A percentile compares a stretch with the other conserved stretches of the same genome.
Conservation (phyloP, 805 yeast genomes). For the Kockiozyma suomiensis region DNA sequence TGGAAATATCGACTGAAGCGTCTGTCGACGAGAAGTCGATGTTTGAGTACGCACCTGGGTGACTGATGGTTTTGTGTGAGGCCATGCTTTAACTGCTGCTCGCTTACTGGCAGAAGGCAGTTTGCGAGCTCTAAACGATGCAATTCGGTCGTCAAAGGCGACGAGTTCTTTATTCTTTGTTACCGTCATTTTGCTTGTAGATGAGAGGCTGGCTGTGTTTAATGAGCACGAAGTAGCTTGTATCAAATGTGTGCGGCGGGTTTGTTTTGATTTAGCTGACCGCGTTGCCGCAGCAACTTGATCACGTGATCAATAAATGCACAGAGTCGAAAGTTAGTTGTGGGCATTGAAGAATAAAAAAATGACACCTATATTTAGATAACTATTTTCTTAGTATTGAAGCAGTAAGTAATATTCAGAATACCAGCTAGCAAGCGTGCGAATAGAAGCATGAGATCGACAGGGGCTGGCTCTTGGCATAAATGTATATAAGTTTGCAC, state of each 20-base stretch:
- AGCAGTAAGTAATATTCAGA: too few species aligned
- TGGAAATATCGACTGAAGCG: not conserved
- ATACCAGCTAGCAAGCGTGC: too few species aligned
- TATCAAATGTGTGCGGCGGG: not conserved
- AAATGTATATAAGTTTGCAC: not conserved
- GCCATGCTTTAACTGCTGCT: constrained; percentile 26
- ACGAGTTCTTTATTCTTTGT: constrained; percentile 13
- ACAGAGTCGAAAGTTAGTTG: not conserved
- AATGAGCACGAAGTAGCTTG: not conserved
- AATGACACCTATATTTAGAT: too few species aligned
- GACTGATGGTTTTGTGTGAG: constrained; percentile 29
- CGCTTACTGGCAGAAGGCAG: constrained; percentile 13
- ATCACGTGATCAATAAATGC: not conserved
- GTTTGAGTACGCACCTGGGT: constrained; percentile 28
- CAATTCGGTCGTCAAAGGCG: constrained; percentile 32
- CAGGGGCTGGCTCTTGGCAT: not conserved
- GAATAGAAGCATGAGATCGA: not conserved
- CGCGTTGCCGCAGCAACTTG: constrained; percentile 7
- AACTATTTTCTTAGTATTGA: too few species aligned
- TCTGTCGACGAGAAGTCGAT: not conserved
- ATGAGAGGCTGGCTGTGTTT: not conserved
- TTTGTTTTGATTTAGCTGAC: not conserved
- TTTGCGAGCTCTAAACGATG: constrained; percentile 27
- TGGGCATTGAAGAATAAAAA: not conserved
- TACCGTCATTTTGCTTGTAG: constrained; percentile 2